Percentiles rank a stretch among this genome's conserved stretches.
These are phyloP conservation scores for Suhomyces bribrorum DNA, from an alignment of 1,139 yeast species.

Conservation along the genomic window DNA sequence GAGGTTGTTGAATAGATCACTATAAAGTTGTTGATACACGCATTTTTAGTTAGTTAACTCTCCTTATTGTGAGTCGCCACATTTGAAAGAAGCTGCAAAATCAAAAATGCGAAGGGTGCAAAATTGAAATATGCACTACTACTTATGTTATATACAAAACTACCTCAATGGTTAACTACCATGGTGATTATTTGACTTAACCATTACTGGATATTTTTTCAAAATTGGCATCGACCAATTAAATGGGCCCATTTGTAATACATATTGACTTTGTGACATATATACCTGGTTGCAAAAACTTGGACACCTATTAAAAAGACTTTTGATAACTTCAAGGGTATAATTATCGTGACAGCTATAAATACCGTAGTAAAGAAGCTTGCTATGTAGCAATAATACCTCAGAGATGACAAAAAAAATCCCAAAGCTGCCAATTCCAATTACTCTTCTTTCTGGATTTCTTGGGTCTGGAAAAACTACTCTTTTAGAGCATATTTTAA, in stretches of 20 bases:
- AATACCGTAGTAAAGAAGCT: no score
- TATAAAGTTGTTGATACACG: no score
- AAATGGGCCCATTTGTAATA: not conserved
- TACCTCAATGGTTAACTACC: slow-evolving; percentile 4
- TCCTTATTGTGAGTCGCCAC: no score
- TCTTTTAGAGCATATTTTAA: slow-evolving; percentile 41
- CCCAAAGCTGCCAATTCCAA: slow-evolving; percentile 30
- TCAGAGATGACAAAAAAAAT: not conserved
- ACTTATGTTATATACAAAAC: not conserved
- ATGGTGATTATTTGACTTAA: slow-evolving; percentile 3
- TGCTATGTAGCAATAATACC: no score
- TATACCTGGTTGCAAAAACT: not conserved
- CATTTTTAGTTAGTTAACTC: no score
- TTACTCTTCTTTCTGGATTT: slow-evolving; percentile 46
- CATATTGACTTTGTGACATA: not conserved
- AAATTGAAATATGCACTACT: not conserved
- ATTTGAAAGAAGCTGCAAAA: not conserved
- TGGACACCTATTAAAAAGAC: no score
- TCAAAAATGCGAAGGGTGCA: not conserved
- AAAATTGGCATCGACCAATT: slow-evolving; percentile 1
- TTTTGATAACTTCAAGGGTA: slow-evolving; percentile 7
- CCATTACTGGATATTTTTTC: slow-evolving; percentile 7
- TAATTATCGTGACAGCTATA: not conserved
- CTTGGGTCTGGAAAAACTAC: slow-evolving; percentile 51
- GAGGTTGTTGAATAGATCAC: no score